These are phyloP conservation scores for Furcasterigmium furcatum DNA, from an alignment of 2,329 filamentous ascomycete species.

Conservation along the genomic window DNA sequence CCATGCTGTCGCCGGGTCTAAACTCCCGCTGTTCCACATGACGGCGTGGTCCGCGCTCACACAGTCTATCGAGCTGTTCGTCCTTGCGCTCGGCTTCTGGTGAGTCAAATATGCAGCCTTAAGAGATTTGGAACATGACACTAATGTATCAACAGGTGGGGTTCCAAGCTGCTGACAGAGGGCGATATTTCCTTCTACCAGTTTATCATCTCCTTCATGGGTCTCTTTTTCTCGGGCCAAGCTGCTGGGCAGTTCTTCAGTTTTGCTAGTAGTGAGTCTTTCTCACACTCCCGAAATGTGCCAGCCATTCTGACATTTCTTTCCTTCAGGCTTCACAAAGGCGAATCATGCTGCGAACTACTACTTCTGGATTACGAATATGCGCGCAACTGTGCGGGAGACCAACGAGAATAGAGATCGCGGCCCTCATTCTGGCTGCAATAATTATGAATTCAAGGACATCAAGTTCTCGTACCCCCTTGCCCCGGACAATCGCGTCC, in stretches of 20 bases:
- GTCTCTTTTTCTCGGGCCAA: slow-evolving; percentile 20
- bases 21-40: slow-evolving; percentile 12
- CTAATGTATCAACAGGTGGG: neutral
- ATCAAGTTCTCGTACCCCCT: neutral
- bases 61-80: slow-evolving; percentile 24
- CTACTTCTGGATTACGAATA: slow-evolving; percentile 26
- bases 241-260: slow-evolving; percentile 2
- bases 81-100: slow-evolving; percentile 32
- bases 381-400: slow-evolving; percentile 10
- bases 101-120: slow-evolving; percentile 13
- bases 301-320: neutral
- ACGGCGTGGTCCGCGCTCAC: slow-evolving; percentile 21
- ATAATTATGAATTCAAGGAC: neutral
- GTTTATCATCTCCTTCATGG: slow-evolving; percentile 24
- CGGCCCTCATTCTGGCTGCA: neutral
- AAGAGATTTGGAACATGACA: neutral
- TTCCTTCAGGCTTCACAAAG: slow-evolving; percentile 30
- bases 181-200: slow-evolving; percentile 4
- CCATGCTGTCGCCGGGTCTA: neutral
- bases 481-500: neutral
- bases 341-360: slow-evolving; percentile 32
- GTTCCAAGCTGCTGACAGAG: neutral
- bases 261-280: slow-evolving; percentile 3
- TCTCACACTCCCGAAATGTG: too few species aligned
- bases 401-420: neutral